These are phyloP conservation scores for Simmondsia chinensis DNA, from an alignment of 148 eudicot genomes.

Conservation along the genomic window DNA sequence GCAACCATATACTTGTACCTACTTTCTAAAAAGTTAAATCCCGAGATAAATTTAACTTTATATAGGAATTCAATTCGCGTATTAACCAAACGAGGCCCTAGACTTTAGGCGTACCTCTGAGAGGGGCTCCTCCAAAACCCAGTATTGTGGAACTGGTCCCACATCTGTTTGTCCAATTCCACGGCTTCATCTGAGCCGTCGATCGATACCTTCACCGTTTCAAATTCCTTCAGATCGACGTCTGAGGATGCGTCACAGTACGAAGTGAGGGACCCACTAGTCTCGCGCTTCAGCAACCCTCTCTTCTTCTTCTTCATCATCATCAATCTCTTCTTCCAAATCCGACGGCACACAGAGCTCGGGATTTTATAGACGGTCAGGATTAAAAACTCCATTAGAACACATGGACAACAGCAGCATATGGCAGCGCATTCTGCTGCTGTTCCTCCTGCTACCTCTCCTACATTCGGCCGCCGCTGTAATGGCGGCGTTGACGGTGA, in stretches of 20 bases:
- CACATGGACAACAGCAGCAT: slow-evolving; percentile 70
- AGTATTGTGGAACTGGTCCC: slow-evolving; percentile 44
- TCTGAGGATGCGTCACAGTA: slow-evolving; percentile 21
- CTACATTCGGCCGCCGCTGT: slow-evolving; percentile 22
- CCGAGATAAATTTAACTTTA: no score
- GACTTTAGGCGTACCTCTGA: slow-evolving; percentile 7
- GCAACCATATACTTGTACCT: no score
- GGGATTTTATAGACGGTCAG: slow-evolving; percentile 51
- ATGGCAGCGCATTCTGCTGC: slow-evolving; percentile 67
- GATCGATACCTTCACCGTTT: slow-evolving; percentile 22
- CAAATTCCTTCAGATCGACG: slow-evolving; percentile 13
- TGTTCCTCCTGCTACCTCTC: slow-evolving; percentile 66
- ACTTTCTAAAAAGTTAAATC: no score
- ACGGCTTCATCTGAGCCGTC: slow-evolving; percentile 21
- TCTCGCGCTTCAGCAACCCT: not conserved
- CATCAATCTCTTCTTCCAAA: slow-evolving; percentile 10
- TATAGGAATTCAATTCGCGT: no score
- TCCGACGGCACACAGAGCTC: slow-evolving; percentile 25
- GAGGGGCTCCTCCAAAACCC: slow-evolving; percentile 79
- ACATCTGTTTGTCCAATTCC: slow-evolving; percentile 47
- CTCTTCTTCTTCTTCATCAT: slow-evolving; percentile 17
- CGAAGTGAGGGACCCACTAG: not conserved
- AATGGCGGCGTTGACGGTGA: not conserved
- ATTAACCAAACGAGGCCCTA: no score
- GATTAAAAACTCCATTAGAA: slow-evolving; percentile 30